Evolutionary conservation across 164 flowering plant genomes (phyloP), one percentile per base, ranked within the genome.

Genomic region (Macadamia tetraphylla): DNA sequence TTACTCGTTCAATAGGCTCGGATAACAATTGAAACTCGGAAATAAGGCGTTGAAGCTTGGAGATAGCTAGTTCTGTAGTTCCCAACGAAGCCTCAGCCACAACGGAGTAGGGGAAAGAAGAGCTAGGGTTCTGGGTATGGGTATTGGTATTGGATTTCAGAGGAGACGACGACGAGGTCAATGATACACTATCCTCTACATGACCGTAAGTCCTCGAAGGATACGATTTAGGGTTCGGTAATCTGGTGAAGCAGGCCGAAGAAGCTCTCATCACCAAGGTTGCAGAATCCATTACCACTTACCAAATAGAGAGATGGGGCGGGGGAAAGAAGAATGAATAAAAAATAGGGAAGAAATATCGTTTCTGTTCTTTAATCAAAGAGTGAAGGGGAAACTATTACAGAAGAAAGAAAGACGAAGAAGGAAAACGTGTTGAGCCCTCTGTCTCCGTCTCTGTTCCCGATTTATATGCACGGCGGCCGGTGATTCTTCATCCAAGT

Each of bases 1-100:
- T 87, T 11, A 88, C 88, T 9, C 92, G 78, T 17, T 88, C 96
- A 6, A 81, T 55, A 17, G 86, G 83, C 65, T 88, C 84, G 17
- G 71, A 9, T 0, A 89, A 64, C 6, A 86, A 69, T n/a, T 68
- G 71, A 62, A 89, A 88, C 63, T 89, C 91, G 5, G 82, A 56
- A 35, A 82, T 74, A 9, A 85, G 57, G 8, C 60, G 60, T 8
- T 66, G 67, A 9, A 86, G 79, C 69, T 62, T 80, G 11, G 51
- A 56, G 10, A 75, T 48, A 0, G 74, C 75, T 63, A 67, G 59
- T 14, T 72, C 72, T 11, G 78, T 9, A 13, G 74, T 70, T 44
- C 48, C 60, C 0, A 79, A 60, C 10, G 77, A 72, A 13, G 76
- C 60, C 9, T 71, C 59, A 4, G 77, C 55, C 30, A 69, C 70